phyloP scores from a whole-genome alignment of 2,329 filamentous ascomycete species.

The Sclerotinia glacialis region DNA sequence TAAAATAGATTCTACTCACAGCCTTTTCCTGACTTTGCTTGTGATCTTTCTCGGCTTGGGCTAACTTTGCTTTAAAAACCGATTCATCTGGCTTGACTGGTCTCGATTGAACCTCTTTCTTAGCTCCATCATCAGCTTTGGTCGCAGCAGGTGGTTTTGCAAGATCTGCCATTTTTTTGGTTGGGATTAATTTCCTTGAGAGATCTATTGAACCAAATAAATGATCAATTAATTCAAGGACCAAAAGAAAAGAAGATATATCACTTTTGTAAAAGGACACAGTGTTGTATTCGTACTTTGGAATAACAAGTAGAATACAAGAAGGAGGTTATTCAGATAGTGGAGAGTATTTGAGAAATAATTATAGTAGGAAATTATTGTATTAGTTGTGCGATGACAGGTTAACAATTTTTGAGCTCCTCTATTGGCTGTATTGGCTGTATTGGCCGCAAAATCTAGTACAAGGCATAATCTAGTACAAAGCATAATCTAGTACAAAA shows the following conservation, averaged over 20 bases:
- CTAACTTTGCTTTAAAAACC: constrained; percentile 74
- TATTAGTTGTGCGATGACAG: constrained; percentile 18
- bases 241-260: neutral
- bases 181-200: neutral
- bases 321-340: constrained; percentile 2
- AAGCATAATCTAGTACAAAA: too few species aligned
- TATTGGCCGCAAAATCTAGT: too few species aligned
- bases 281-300: constrained; percentile 3
- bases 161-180: constrained; percentile 47
- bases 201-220: constrained; percentile 8
- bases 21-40: constrained; percentile 69
- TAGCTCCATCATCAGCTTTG: constrained; percentile 41
- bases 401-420: constrained; percentile 2
- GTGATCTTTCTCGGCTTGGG: constrained; percentile 83
- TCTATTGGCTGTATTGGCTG: neutral
- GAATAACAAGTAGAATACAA: constrained; percentile 4
- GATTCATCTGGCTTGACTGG: constrained; percentile 87
- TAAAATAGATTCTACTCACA: constrained; percentile 46
- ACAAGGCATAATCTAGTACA: neutral
- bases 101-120: constrained; percentile 38
- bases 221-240: constrained; percentile 10
- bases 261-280: neutral
- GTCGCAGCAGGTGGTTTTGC: constrained; percentile 45
- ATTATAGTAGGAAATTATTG: constrained; percentile 8
- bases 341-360: neutral